Base-by-base conservation (phyloP, 371 early-diverging fungal species). In the Mortierella sp. region DNA sequence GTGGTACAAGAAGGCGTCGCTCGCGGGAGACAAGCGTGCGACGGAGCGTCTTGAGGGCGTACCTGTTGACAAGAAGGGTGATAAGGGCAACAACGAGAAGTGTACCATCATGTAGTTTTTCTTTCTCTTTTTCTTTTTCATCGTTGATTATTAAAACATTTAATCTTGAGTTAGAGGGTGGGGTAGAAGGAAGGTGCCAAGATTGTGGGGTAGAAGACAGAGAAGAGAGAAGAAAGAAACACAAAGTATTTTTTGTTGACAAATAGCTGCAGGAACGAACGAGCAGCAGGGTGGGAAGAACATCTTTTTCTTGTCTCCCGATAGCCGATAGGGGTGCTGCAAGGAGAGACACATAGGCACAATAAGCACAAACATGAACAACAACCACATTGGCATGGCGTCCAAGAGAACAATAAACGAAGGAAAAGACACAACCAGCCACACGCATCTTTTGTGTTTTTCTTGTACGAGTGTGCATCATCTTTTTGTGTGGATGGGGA, bases 1-100 rank as follows among this genome's bases (percentile, higher is more conserved):
- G 55, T 95, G 96, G 95, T 95, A 95, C 88, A 86, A 88, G 71
- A 87, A 92, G 16, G 94, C 95, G 11, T 93, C 95, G 19, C 90
- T 87, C 14, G 94, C 95, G 83, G 94, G 95, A 39, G 93, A 95
- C 79, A 92, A 91, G 86, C 85, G 95, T 43, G 95, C 95, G 31
- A 88, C 91, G 64, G 91, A 90, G 66, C 85, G 91, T 61, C 44
- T 66, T 26, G 74, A 74, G 69, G 74, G 74, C 5, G 74, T 74
- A 37, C 74, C 74, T 41, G 74, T 74, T 16, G 68, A 74, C 43
- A 83, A 80, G 64, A 83, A 76, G 58, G 73, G 63, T 9, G 70
- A 53, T 61, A 70, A 70, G 55, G 63, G 63, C 24, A 52, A 66
- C 19, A 41, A 68, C 48, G 74, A 74, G 64, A 74, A 74, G 50